Percentiles rank a stretch among this genome's conserved stretches.
phyloP scores from a whole-genome alignment of 768 basidiomycete genomes.

The Boletus patriciae region DNA sequence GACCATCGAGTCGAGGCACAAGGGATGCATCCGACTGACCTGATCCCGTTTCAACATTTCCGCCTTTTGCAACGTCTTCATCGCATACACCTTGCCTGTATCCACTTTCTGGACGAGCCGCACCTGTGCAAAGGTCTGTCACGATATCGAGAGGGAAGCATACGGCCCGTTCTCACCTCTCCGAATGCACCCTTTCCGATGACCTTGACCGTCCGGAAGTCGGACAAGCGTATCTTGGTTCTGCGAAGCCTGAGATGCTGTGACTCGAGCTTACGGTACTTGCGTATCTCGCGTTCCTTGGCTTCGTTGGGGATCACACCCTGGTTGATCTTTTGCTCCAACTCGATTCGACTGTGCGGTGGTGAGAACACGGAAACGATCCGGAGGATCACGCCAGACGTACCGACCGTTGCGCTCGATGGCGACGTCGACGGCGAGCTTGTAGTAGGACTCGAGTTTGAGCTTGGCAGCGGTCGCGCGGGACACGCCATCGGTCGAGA shows the following conservation, averaged over 20 bases:
- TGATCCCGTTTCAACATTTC: constrained; percentile 99
- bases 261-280: constrained; percentile 83
- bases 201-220: constrained; percentile 96
- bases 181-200: constrained; percentile 99
- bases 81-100: constrained; percentile 97
- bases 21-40: constrained; percentile 45
- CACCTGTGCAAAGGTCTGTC: constrained; percentile 50
- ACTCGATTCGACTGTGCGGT: constrained; percentile 71
- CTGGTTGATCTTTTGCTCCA: constrained; percentile 83
- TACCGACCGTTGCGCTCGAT: constrained; percentile 95
- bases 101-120: constrained; percentile 96
- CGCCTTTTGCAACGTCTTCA: constrained; percentile 97
- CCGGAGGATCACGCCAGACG: constrained; percentile 11
- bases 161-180: constrained; percentile 58
- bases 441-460: constrained; percentile 97
- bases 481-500: constrained; percentile 84
- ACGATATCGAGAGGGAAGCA: not conserved
- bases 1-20: not conserved
- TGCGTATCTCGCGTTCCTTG: constrained; percentile 85
- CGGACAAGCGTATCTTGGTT: constrained; percentile 88
- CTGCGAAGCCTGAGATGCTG: constrained; percentile 89
- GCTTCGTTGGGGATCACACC: constrained; percentile 71
- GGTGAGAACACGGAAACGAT: constrained; percentile 5
- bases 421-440: constrained; percentile 94
- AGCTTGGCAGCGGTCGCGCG: constrained; percentile 92